These are phyloP conservation scores for Lithocarpus polystachyus DNA, from an alignment of 306 rosid genomes.

Conservation along the genomic window DNA sequence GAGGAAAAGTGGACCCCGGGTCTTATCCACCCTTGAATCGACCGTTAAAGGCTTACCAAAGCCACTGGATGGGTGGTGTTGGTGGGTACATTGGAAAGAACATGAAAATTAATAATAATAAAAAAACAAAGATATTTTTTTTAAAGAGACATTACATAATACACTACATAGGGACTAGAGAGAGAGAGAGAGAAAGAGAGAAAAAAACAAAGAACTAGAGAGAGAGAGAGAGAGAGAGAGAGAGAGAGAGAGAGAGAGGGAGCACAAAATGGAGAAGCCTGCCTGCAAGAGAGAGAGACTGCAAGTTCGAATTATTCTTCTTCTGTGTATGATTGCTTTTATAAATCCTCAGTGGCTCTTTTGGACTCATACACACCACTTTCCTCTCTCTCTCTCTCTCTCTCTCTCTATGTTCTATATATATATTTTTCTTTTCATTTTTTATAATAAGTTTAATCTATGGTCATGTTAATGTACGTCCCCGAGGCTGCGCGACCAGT, in stretches of 20 bases:
- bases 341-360: constrained; percentile 49
- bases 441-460: constrained; percentile 17
- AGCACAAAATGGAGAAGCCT: constrained; percentile 41
- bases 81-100: not conserved
- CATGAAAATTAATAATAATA: not conserved
- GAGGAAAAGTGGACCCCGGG: constrained; percentile 30
- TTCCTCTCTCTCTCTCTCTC: constrained; percentile 2
- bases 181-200: constrained; percentile 8
- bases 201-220: not conserved
- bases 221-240: constrained; percentile 12
- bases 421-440: not conserved
- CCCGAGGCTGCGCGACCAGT: constrained; percentile 69
- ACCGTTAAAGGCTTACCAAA: constrained; percentile 43
- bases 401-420: not conserved
- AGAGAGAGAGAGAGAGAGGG: constrained; percentile 14
- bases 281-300: constrained; percentile 54
- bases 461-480: constrained; percentile 37
- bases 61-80: constrained; percentile 23
- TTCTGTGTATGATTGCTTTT: constrained; percentile 75
- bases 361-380: constrained; percentile 54
- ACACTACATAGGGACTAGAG: constrained; percentile 20
- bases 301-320: constrained; percentile 94
- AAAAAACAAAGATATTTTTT: not conserved
- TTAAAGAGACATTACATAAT: constrained; percentile 7
- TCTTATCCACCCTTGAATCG: constrained; percentile 29